phyloP scores from a whole-genome alignment of 805 yeast genomes.

The Wickerhamomyces bisporus region DNA sequence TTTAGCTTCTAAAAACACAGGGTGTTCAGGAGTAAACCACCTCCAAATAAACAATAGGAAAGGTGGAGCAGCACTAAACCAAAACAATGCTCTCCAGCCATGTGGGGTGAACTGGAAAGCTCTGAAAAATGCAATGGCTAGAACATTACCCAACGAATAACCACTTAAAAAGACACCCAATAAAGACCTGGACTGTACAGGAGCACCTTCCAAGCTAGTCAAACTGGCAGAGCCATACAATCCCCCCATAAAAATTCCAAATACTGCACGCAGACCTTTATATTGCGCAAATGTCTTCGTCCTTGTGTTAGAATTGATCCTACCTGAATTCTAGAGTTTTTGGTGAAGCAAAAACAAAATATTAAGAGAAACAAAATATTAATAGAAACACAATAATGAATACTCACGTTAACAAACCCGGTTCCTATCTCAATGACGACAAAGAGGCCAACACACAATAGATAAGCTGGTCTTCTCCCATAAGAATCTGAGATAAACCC shows the following conservation, averaged over 20 bases:
- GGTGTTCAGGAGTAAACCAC: conserved; percentile 54
- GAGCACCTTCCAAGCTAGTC: conserved; percentile 63
- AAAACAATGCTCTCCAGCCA: conserved; percentile 67
- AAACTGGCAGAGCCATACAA: conserved; percentile 62
- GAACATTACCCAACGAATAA: conserved; percentile 61
- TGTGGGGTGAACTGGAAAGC: conserved; percentile 49
- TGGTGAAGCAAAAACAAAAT: too few species aligned
- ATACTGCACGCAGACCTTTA: conserved; percentile 57
- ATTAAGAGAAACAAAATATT: too few species aligned
- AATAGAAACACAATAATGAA: too few species aligned
- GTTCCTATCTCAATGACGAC: conserved; percentile 57
- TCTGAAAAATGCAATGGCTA: conserved; percentile 60
- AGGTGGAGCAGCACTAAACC: conserved; percentile 72
- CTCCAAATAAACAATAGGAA: conserved; percentile 56
- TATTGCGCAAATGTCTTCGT: too few species aligned
- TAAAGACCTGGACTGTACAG: conserved; percentile 52
- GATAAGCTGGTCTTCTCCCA: conserved; percentile 67
- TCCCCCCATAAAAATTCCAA: conserved; percentile 72
- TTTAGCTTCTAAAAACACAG: conserved; percentile 37
- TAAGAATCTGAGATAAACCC: conserved; percentile 57
- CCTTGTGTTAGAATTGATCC: too few species aligned
- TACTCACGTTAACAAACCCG: conserved; percentile 60
- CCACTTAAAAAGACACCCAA: conserved; percentile 55
- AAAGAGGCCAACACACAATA: conserved; percentile 46
- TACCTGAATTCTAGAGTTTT: too few species aligned